Base-by-base conservation (phyloP, 2,329 filamentous ascomycete genomes). In the Fusarium udum region DNA sequence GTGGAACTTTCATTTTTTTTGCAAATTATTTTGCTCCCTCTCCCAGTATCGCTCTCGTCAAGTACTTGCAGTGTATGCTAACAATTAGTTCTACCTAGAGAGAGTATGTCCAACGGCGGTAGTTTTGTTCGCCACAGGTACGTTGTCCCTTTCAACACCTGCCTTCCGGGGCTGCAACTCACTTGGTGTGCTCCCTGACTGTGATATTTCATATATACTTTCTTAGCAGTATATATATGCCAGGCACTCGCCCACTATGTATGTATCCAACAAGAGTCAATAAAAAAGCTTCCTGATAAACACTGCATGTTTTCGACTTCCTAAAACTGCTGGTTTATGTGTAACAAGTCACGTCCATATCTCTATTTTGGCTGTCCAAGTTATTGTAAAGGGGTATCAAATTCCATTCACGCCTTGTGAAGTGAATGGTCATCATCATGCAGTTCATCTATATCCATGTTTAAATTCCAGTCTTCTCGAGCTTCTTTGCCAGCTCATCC, bases 401-500 rank as follows among this genome's bases (percentile, higher is more conserved):
- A 74, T 77, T 74, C 66, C 74, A 79, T 79, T 71, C 56, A 69
- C 61, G 65, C 73, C 72, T 76, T 68, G 53, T 53, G 58, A 74
- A 72, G 55, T 64, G 66, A 75, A 69, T 75, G 46, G 53, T 75
- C 73, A 59, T 78, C 66, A 75, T 75, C 74, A 64, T 75, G 71
- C 75, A 64, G 77, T 75, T 78, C 57, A 72, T 80, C 74, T 79
- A 75, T 73, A 64, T 66, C 52, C 39, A 68, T 69, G 52, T 75
- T 76, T 82, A 90, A 72, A 90, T 87, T 53, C 76, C 81, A 31
- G 93, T 93, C 88, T 95, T 95, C 70, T 88, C 90, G 75, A 98
- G 84, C 79, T 90, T 87, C 80, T 92, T 89, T 22, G 94, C 92
- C 78, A 98, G 85, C 51, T 91, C 91, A 78, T 98, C 95, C 43